These are phyloP conservation scores for Boletus pseudopeckii DNA, from an alignment of 768 basidiomycete genomes.

Conservation along the genomic window DNA sequence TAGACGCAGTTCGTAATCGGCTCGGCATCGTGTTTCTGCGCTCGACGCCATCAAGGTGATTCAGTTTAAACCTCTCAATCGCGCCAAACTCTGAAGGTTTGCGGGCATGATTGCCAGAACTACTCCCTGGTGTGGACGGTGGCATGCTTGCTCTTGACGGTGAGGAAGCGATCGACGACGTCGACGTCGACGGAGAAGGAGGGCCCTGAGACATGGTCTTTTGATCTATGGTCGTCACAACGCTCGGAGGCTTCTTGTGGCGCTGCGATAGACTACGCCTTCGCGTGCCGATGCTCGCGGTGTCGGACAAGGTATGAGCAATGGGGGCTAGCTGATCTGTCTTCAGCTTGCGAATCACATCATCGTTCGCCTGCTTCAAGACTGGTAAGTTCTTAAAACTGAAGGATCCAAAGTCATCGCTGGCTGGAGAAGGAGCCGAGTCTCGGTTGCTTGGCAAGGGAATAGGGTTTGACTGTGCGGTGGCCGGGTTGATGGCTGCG, in stretches of 20 bases:
- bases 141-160: constrained; percentile 73
- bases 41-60: constrained; percentile 71
- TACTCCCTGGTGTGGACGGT: constrained; percentile 68
- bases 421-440: constrained; percentile 49
- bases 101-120: constrained; percentile 55
- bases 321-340: constrained; percentile 85
- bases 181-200: constrained; percentile 89
- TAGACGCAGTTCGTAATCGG: constrained; percentile 80
- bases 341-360: constrained; percentile 93
- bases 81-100: constrained; percentile 90
- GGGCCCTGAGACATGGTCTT: constrained; percentile 68
- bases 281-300: constrained; percentile 53
- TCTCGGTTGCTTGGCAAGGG: constrained; percentile 38
- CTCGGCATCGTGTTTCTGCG: constrained; percentile 85
- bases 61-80: constrained; percentile 84
- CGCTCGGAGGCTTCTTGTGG: constrained; percentile 75
- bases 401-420: constrained; percentile 96
- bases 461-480: constrained; percentile 15
- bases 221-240: constrained; percentile 67
- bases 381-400: constrained; percentile 97
- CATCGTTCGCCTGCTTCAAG: constrained; percentile 97
- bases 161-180: constrained; percentile 87
- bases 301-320: constrained; percentile 68
- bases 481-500: constrained; percentile 28
- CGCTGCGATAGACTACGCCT: constrained; percentile 80